A percentile compares a stretch with the other conserved stretches of the same genome.
These are phyloP conservation scores for Trichothecium sympodiale DNA, from an alignment of 2,329 filamentous ascomycete species.

Conservation along the genomic window DNA sequence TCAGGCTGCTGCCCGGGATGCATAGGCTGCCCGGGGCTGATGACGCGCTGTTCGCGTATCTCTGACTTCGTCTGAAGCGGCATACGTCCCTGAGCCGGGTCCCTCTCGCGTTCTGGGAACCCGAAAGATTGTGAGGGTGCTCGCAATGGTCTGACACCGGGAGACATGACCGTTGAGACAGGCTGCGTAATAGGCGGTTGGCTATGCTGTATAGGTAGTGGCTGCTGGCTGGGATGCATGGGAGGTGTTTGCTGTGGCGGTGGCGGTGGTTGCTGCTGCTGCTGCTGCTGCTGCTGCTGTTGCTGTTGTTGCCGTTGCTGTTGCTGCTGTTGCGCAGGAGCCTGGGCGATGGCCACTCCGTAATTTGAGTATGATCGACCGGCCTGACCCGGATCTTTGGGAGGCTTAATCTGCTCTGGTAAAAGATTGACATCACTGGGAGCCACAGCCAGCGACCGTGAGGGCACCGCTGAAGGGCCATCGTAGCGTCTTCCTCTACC, in stretches of 20 bases:
- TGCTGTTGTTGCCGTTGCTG: constrained; percentile 5
- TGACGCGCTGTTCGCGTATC: constrained; percentile 20
- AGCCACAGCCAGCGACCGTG: constrained; percentile 35
- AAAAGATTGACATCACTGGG: constrained; percentile 29
- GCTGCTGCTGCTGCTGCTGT: constrained; percentile 7
- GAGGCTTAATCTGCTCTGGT: constrained; percentile 27
- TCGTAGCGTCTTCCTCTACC: constrained; percentile 40
- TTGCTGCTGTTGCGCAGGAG: constrained; percentile 15
- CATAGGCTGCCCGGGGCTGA: constrained; percentile 22
- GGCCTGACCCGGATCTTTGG: constrained; percentile 31
- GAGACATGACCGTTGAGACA: constrained; percentile 34
- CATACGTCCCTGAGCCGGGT: constrained; percentile 24
- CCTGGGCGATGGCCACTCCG: constrained; percentile 35
- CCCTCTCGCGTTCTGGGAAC: constrained; percentile 32
- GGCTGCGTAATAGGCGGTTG: constrained; percentile 25
- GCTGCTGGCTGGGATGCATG: constrained; percentile 14
- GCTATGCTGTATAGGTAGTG: constrained; percentile 17
- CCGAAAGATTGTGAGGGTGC: constrained; percentile 30
- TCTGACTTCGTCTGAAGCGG: constrained; percentile 29
- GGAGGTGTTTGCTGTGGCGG: constrained; percentile 19
- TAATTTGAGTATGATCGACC: constrained; percentile 23
- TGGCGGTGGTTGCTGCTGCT: constrained; percentile 6
- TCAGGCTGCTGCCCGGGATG: constrained; percentile 19
- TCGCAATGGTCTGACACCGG: constrained; percentile 28
- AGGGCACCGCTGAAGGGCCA: constrained; percentile 20